Conservation (phyloP, 768 basidiomycete species). For the Rhodotorula paludigena region DNA sequence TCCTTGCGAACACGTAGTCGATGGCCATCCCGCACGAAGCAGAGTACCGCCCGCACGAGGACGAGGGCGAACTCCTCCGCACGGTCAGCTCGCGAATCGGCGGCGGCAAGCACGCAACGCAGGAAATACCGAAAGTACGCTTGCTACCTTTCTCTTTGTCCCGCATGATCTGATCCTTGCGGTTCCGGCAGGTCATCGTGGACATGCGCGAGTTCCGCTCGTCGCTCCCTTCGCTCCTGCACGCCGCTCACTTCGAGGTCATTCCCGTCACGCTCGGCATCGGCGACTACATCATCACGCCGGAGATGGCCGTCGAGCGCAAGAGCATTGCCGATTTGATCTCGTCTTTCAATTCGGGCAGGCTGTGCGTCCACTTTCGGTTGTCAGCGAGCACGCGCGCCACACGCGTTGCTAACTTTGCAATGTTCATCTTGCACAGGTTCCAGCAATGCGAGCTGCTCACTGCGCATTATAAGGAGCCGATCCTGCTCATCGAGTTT, state of each 20-base stretch:
- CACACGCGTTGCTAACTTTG: no score
- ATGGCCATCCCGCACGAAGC: constrained; percentile 78
- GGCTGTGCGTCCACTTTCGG: constrained; percentile 61
- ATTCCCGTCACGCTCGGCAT: constrained; percentile 89
- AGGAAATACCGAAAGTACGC: constrained; percentile 56
- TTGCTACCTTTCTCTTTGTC: not conserved
- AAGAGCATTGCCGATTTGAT: constrained; percentile 90
- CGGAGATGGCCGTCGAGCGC: constrained; percentile 91
- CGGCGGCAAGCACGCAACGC: constrained; percentile 63
- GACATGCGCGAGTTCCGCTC: constrained; percentile 97
- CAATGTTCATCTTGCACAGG: constrained; percentile 51
- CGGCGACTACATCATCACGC: constrained; percentile 91
- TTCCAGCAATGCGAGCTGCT: constrained; percentile 96
- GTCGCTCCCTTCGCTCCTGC: constrained; percentile 78
- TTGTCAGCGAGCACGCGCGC: not conserved
- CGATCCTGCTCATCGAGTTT: constrained; percentile 89
- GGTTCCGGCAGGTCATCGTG: constrained; percentile 67
- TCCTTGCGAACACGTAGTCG: constrained; percentile 51
- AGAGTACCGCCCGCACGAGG: constrained; percentile 42
- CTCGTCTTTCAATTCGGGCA: constrained; percentile 87
- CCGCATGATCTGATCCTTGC: not conserved
- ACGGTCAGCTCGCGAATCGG: constrained; percentile 80
- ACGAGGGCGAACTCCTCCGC: constrained; percentile 58
- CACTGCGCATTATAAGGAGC: constrained; percentile 92
- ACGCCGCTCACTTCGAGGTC: constrained; percentile 70